These are phyloP conservation scores for Cryptococcus deneoformans DNA, from an alignment of 1,284 basidiomycete species.

Conservation along the genomic window DNA sequence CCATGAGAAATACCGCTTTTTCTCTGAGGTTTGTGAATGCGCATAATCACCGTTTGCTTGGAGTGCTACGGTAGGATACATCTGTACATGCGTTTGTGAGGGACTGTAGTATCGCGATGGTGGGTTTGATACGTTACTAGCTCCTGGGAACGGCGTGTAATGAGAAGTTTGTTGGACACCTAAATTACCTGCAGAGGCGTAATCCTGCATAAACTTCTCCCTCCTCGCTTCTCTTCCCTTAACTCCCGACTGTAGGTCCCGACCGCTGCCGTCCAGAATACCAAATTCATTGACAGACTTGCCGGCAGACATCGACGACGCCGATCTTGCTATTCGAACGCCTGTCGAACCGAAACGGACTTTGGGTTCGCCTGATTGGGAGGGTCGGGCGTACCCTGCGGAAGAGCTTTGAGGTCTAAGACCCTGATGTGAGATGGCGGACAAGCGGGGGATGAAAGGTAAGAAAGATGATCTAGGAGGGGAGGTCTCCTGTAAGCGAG, in stretches of 20 bases:
- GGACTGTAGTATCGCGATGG: background rate
- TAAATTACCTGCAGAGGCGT: background rate
- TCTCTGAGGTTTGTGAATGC: constrained; percentile 2
- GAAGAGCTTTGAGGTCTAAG: background rate
- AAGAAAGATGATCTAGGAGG: constrained; percentile 2
- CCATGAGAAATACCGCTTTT: constrained; percentile 14
- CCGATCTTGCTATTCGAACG: background rate
- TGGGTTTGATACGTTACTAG: background rate
- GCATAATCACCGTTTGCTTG: background rate
- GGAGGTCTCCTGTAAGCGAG: constrained; percentile 12
- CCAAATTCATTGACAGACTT: constrained; percentile 2
- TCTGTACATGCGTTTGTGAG: background rate
- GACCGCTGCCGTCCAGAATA: background rate
- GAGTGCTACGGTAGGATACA: background rate
- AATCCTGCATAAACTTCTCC: constrained; percentile 2
- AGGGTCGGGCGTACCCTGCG: background rate
- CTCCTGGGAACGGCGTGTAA: background rate
- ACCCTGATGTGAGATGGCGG: background rate
- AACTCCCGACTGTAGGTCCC: background rate
- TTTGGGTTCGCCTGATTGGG: background rate
- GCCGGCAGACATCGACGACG: background rate
- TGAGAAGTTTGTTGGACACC: background rate
- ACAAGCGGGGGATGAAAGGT: background rate
- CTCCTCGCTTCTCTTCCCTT: constrained; percentile 3
- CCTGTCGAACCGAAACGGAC: constrained; percentile 2